These are phyloP conservation scores for Nakataea oryzae DNA, from an alignment of 2,329 filamentous ascomycete genomes.

Conservation along the genomic window DNA sequence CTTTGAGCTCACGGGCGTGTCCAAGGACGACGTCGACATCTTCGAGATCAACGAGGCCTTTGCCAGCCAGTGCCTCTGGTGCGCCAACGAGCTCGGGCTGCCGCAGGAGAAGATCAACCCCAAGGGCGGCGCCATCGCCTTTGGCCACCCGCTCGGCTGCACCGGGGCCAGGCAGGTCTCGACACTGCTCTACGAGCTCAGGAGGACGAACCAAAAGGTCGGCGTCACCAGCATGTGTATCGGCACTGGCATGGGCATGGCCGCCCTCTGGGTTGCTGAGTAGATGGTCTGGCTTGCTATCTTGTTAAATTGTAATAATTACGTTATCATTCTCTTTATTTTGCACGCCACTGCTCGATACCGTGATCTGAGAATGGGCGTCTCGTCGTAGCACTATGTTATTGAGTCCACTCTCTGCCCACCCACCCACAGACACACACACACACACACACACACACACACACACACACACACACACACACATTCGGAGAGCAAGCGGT, in stretches of 20 bases:
- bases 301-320: neutral
- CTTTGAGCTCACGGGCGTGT: conserved; percentile 76
- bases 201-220: conserved; percentile 71
- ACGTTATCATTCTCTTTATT: neutral
- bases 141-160: conserved; percentile 89
- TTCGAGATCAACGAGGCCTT: conserved; percentile 99
- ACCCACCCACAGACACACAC: too few species aligned
- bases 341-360: neutral
- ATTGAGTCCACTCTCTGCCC: too few species aligned
- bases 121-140: conserved; percentile 92
- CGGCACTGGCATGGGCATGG: conserved; percentile 97
- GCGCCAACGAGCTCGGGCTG: conserved; percentile 76
- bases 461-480: too few species aligned
- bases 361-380: neutral
- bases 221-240: conserved; percentile 95
- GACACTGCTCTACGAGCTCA: conserved; percentile 83
- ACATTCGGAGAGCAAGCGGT: too few species aligned
- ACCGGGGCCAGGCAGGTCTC: conserved; percentile 91
- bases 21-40: conserved; percentile 86
- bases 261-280: conserved; percentile 90
- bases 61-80: conserved; percentile 90
- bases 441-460: too few species aligned
- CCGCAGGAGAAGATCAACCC: conserved; percentile 87
- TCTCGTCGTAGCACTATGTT: too few species aligned
- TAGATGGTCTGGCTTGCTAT: conserved; percentile 27